A percentile compares a stretch with the other conserved stretches of the same genome.
phyloP scores from a whole-genome alignment of 345 rosid genomes.

The Streptanthus diversifolius region DNA sequence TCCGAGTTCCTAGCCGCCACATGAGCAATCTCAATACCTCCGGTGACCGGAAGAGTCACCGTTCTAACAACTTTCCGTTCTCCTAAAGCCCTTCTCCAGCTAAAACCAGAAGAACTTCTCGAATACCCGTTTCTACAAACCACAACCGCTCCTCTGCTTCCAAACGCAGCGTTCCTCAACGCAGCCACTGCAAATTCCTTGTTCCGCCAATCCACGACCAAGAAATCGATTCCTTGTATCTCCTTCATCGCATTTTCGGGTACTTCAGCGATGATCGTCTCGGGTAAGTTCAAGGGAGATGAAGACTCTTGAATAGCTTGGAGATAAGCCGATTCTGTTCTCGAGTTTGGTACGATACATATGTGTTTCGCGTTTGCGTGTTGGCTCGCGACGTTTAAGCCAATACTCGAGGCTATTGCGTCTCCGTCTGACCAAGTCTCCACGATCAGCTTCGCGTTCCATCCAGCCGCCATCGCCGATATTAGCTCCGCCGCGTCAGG shows the following conservation, averaged over 20 bases:
- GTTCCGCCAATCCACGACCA: constrained; percentile 69
- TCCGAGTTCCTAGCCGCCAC: constrained; percentile 45
- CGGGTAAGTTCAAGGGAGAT: constrained; percentile 19
- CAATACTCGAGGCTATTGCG: constrained; percentile 63
- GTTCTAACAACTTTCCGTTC: constrained; percentile 55
- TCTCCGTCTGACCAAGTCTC: constrained; percentile 79
- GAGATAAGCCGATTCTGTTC: constrained; percentile 48
- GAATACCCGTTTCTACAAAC: constrained; percentile 71
- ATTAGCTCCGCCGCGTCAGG: constrained; percentile 86
- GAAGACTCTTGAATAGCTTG: constrained; percentile 39
- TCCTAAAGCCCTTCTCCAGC: constrained; percentile 55
- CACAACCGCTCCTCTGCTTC: constrained; percentile 72
- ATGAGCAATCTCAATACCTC: constrained; percentile 85
- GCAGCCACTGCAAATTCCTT: constrained; percentile 46
- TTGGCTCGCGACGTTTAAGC: constrained; percentile 65
- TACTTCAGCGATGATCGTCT: constrained; percentile 52
- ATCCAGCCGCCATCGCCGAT: constrained; percentile 94
- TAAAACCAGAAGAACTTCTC: constrained; percentile 37
- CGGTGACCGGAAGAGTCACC: constrained; percentile 81
- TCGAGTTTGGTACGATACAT: constrained; percentile 66
- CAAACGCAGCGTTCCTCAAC: constrained; percentile 52
- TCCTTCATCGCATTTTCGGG: constrained; percentile 49
- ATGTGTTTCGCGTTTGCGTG: constrained; percentile 74
- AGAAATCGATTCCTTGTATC: constrained; percentile 60
- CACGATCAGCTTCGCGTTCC: constrained; percentile 71